These are phyloP conservation scores for Apiotrichum laibachii DNA, from an alignment of 1,284 basidiomycete species.

Conservation along the genomic window DNA sequence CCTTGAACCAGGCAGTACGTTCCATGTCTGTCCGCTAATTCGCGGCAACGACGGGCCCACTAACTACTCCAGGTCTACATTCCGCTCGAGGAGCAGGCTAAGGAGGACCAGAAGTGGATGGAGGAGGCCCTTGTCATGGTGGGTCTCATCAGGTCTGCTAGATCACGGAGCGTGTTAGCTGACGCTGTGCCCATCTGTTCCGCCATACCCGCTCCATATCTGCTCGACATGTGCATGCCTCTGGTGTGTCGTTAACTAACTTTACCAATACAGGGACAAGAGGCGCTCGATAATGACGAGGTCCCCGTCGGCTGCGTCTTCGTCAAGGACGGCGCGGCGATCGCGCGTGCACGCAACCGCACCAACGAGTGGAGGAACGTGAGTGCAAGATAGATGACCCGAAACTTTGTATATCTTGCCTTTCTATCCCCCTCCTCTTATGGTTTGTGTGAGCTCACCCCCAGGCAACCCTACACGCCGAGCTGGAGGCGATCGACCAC, in stretches of 20 bases:
- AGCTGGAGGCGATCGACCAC: conserved; percentile 92
- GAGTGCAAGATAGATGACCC: conserved; percentile 32
- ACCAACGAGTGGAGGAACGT: conserved; percentile 94
- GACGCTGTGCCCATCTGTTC: no score
- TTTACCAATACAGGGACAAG: conserved; percentile 55
- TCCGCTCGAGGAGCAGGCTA: conserved; percentile 43
- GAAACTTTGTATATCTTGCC: not conserved
- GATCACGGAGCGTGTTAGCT: not conserved
- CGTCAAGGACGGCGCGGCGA: conserved; percentile 69
- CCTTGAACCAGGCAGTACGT: conserved; percentile 21
- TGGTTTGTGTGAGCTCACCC: conserved; percentile 6
- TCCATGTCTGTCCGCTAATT: not conserved
- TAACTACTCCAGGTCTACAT: conserved; percentile 37
- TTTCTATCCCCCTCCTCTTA: not conserved
- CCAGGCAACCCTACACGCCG: conserved; percentile 94
- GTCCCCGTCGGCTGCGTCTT: conserved; percentile 98
- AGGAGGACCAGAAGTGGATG: conserved; percentile 50
- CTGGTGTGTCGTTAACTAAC: no score
- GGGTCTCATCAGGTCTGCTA: conserved; percentile 7
- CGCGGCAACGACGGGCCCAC: no score
- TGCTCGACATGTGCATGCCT: not conserved
- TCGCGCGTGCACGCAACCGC: conserved; percentile 84
- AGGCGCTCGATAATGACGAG: conserved; percentile 80
- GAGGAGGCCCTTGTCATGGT: conserved; percentile 50
- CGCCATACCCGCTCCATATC: not conserved